phyloP scores from a whole-genome alignment of 495 filamentous ascomycete genomes.

The Wilcoxina mikolae region DNA sequence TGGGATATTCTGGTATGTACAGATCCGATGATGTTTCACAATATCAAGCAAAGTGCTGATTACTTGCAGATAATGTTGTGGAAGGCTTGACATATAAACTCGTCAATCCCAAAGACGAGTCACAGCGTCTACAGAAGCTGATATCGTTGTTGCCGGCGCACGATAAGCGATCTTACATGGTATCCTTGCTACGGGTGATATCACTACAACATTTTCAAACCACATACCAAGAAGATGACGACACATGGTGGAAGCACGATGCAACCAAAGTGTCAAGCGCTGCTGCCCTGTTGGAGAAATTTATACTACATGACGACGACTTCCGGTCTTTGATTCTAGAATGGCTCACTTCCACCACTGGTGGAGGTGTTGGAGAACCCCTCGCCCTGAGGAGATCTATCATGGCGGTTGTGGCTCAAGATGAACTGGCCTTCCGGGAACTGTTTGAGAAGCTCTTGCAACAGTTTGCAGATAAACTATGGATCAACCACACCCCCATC shows the following conservation, averaged over 20 bases:
- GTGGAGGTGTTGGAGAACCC: conserved; percentile 49
- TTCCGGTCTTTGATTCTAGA: conserved; percentile 42
- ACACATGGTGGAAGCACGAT: conserved; percentile 31
- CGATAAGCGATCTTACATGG: conserved; percentile 20
- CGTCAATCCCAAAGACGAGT: conserved; percentile 11
- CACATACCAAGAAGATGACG: conserved; percentile 6
- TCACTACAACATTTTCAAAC: conserved; percentile 34
- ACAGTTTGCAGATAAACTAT: conserved; percentile 72
- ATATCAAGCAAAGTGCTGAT: background rate
- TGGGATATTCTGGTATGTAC: conserved; percentile 59
- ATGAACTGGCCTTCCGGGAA: conserved; percentile 38
- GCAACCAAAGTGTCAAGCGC: conserved; percentile 34
- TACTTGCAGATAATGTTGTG: conserved; percentile 40
- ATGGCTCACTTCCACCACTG: conserved; percentile 53
- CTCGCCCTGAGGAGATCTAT: conserved; percentile 49
- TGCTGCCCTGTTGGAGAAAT: conserved; percentile 33
- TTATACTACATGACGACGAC: conserved; percentile 31
- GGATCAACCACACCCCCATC: conserved; percentile 67
- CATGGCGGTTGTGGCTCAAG: conserved; percentile 43
- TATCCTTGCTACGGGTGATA: conserved; percentile 20
- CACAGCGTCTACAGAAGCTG: conserved; percentile 22
- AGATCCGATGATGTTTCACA: background rate
- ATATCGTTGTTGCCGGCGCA: conserved; percentile 17
- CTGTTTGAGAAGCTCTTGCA: conserved; percentile 52
- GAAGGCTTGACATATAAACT: conserved; percentile 27